Evolutionary conservation across 148 eudicot species (phyloP), one percentile per base, ranked within the genome.

Genomic region (Chenopodium formosanum): DNA sequence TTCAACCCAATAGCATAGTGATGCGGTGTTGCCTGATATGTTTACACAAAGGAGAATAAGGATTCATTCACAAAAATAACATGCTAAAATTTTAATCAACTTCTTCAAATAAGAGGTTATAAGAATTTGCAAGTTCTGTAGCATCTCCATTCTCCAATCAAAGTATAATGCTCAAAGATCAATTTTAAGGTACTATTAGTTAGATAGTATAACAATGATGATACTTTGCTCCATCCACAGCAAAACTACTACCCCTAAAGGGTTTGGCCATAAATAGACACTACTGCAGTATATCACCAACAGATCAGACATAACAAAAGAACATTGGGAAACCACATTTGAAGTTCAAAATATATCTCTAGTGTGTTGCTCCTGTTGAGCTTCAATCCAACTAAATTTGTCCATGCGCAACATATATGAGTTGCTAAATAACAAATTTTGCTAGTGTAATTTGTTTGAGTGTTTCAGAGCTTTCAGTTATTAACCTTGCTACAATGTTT

Each of bases 1-100:
- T 88, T 92, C 74, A 92, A 86, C 73, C 95, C 95, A 82, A 92
- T 92, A 32, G 91, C 88, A 84, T 84, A 90, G 85, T 92, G 95
- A 81, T 88, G 91, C 22, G 95, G 85, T 84, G 93, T 86, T 73
- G 91, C 90, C 95, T 92, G 88, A 73, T 6, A 85, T 37, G 27
- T 76, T 78, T 13, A 83, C 46, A 80, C 67, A 78, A 31, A 63
- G 70, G 37, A 67, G 50, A 47, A 73, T 79, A 66, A 75, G 46
- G 32, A 31, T 29, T 53, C 52, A 65, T 13, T 9, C 29, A 58
- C 7, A 70, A 70, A 25, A 64, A n/a, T 12, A 50, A 69, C 63
- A 63, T 37, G 46, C 63, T 70, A n/a, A 74, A 23, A 29, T 44
- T 44, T 66, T 34, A 74, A 25, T 52, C 37, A 71, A 58, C 62